phyloP scores from a whole-genome alignment of 225 moss, liverwort and hornwort species.

The Sphagnum tenellum region DNA sequence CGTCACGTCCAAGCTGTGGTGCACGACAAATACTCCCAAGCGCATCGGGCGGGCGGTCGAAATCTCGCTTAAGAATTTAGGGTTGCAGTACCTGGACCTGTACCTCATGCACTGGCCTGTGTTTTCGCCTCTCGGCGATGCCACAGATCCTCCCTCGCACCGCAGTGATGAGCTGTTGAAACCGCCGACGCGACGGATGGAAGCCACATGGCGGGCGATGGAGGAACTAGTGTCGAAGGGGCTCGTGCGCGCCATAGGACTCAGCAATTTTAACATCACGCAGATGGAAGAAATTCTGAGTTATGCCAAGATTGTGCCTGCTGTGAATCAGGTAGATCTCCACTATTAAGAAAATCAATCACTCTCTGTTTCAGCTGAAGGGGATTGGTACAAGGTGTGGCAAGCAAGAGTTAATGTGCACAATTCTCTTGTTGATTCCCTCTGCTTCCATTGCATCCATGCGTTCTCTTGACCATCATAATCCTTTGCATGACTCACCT shows the following conservation, averaged over 20 bases:
- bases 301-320: slow-evolving; percentile 18
- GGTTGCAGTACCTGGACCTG: slow-evolving; percentile 35
- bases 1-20: slow-evolving; percentile 52
- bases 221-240: slow-evolving; percentile 17
- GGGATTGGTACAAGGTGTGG: too few species aligned
- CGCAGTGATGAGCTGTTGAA: slow-evolving; percentile 5
- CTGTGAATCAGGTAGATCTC: slow-evolving; percentile 18
- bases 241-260: slow-evolving; percentile 20
- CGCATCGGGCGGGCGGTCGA: slow-evolving; percentile 15
- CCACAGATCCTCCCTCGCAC: slow-evolving; percentile 6
- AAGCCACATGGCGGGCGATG: slow-evolving; percentile 21
- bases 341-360: too few species aligned
- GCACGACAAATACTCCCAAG: slow-evolving; percentile 22
- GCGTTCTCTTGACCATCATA: too few species aligned
- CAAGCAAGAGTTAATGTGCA: too few species aligned
- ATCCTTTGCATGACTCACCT: too few species aligned
- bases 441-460: too few species aligned
- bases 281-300: slow-evolving; percentile 17
- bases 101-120: slow-evolving; percentile 29
- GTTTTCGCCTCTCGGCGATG: slow-evolving; percentile 4
- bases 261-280: slow-evolving; percentile 23
- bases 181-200: slow-evolving; percentile 5
- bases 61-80: slow-evolving; percentile 23
- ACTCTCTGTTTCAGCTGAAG: too few species aligned
- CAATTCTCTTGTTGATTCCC: too few species aligned